These are phyloP conservation scores for Epichloe coenophiala DNA, from an alignment of 2,329 filamentous ascomycete species.

Conservation along the genomic window DNA sequence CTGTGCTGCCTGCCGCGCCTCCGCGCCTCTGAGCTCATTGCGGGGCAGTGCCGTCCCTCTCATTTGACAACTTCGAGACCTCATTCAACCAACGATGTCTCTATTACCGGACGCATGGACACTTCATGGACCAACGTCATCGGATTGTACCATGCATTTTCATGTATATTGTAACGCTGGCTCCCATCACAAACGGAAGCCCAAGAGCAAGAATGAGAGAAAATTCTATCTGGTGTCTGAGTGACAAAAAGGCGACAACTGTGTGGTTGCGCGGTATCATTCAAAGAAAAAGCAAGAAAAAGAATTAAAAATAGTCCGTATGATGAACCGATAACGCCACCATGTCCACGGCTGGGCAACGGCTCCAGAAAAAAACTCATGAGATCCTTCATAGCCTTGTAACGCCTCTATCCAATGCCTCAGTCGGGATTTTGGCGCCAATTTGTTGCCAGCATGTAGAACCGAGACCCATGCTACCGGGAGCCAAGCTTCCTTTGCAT, in stretches of 20 bases:
- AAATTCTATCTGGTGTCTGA: neutral
- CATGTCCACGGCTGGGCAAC: slow-evolving; percentile 6
- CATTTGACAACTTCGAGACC: neutral
- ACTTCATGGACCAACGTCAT: no score
- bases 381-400: slow-evolving; percentile 22
- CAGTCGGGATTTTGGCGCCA: slow-evolving; percentile 6
- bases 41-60: neutral
- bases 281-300: neutral
- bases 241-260: neutral
- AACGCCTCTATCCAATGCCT: slow-evolving; percentile 18
- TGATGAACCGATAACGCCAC: slow-evolving; percentile 4
- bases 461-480: neutral
- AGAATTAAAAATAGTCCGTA: neutral
- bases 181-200: neutral
- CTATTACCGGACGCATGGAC: neutral
- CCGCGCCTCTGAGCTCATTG: neutral
- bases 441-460: slow-evolving; percentile 1
- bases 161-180: neutral
- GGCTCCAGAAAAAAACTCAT: slow-evolving; percentile 19
- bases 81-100: neutral
- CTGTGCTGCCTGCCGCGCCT: neutral
- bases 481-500: neutral
- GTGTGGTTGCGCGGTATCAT: slow-evolving; percentile 1
- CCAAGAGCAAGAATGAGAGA: neutral
- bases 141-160: neutral